Percentiles rank a stretch among this genome's conserved stretches.
These are phyloP conservation scores for Pezicula rhizophila DNA, from an alignment of 2,329 filamentous ascomycete genomes.

Conservation along the genomic window DNA sequence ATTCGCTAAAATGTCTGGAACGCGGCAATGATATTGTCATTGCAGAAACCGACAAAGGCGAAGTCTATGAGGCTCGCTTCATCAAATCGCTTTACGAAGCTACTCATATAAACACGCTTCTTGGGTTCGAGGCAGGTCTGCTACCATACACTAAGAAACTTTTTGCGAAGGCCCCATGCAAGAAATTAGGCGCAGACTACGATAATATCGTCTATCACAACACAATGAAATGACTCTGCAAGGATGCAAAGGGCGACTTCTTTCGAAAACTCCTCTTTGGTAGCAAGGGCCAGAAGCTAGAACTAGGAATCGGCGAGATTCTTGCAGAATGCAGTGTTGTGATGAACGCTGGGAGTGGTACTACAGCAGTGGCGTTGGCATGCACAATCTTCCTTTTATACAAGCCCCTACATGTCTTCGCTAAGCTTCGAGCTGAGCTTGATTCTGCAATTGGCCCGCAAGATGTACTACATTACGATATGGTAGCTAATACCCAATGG, in stretches of 20 bases:
- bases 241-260: conserved; percentile 41
- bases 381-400: conserved; percentile 47
- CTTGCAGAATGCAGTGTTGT: conserved; percentile 49
- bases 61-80: conserved; percentile 12
- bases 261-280: conserved; percentile 47
- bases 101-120: conserved; percentile 14
- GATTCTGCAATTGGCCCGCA: conserved; percentile 22
- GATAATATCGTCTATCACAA: conserved; percentile 20
- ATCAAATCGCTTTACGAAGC: conserved; percentile 15
- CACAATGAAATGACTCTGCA: conserved; percentile 8
- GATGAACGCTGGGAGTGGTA: conserved; percentile 39
- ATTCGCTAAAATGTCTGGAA: conserved; percentile 43
- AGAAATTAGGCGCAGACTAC: conserved; percentile 11
- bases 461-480: conserved; percentile 9
- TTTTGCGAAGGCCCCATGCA: conserved; percentile 13
- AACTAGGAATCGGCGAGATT: conserved; percentile 49
- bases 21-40: conserved; percentile 37
- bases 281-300: conserved; percentile 30
- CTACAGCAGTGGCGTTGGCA: conserved; percentile 43
- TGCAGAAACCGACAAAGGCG: conserved; percentile 27
- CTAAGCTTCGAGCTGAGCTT: conserved; percentile 37
- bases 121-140: conserved; percentile 14
- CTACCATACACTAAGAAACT: conserved; percentile 11
- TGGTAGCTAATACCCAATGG: conserved; percentile 32
- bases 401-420: conserved; percentile 35